Evolutionary conservation across 495 filamentous ascomycete species (phyloP).

Genomic region (Annulohypoxylon maeteangense): DNA sequence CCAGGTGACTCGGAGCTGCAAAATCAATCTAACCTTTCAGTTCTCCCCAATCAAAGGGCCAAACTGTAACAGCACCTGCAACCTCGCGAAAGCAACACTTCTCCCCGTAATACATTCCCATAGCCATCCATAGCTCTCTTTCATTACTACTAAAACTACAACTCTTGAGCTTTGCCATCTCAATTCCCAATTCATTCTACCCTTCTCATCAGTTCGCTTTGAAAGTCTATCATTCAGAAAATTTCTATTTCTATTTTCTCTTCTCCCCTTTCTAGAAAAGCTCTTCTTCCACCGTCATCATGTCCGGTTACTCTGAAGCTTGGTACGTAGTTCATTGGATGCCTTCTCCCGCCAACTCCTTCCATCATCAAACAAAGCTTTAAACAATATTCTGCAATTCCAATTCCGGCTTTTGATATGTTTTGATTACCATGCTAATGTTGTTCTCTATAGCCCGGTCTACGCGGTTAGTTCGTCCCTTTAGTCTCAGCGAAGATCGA

Average conservation of each 20-base stretch:
- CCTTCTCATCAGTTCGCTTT: conserved; percentile 12
- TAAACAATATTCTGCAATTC: conserved; percentile 12
- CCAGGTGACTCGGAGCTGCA: conserved; percentile 37
- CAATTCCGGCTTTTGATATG: conserved; percentile 6
- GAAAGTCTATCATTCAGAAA: conserved; percentile 8
- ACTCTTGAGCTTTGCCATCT: conserved; percentile 33
- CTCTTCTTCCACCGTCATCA: conserved; percentile 53
- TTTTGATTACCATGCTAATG: conserved; percentile 27
- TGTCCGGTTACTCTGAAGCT: conserved; percentile 57
- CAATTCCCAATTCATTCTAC: conserved; percentile 21
- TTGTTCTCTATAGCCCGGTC: conserved; percentile 75
- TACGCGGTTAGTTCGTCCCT: conserved; percentile 88
- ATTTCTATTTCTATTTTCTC: conserved; percentile 23
- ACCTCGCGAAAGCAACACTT: conserved; percentile 36
- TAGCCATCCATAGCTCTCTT: conserved; percentile 9
- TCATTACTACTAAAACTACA: conserved; percentile 16
- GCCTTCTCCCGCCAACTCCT: conserved; percentile 34
- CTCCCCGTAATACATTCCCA: conserved; percentile 31
- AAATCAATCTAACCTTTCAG: conserved; percentile 48
- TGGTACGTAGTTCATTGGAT: conserved; percentile 48
- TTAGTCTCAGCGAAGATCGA: conserved; percentile 25
- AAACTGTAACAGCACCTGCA: conserved; percentile 56
- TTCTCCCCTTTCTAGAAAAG: conserved; percentile 32
- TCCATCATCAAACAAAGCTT: conserved; percentile 45
- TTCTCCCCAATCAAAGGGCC: conserved; percentile 51